Evolutionary conservation across 495 filamentous ascomycete species (phyloP), one percentile per base, ranked within the genome.

Genomic region (Parathielavia appendiculata): DNA sequence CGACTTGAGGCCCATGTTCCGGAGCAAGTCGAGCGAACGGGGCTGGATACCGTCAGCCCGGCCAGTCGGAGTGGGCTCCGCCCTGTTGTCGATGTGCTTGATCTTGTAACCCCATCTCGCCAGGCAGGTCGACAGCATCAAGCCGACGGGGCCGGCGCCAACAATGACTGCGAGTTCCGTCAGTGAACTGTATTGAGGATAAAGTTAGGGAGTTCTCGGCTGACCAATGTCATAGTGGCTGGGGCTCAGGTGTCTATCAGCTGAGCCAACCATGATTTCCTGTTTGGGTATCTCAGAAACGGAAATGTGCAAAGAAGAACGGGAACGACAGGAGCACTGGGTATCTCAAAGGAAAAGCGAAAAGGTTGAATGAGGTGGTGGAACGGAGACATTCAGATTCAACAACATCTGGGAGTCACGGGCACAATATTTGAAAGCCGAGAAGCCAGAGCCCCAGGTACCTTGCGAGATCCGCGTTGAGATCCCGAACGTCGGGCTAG

Each of bases 81-180:
- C 72, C 26, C 86, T 79, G 66, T 90, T 87, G 69, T 91, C 88
- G 59, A 90, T 83, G 61, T 89, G 79, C 59, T 83, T 81, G 36
- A 85, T 81, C 54, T 77, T 81, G 66, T 88, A 87, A 8, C 87
- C 87, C 72, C 83, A 87, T 61, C 86, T 81, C 51, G 82, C 80
- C 19, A 91, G 77, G 71, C 87, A 91, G 17, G 90, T 87, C n/a
- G 88, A 91, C 14, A 96, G 80, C 66, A 92, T 81, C 53, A 95
- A 80, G 41, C 91, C 91, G 32, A 89, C 90, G n/a, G 91, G 90
- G 35, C 91, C 90, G 49, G 91, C 91, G 58, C 91, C 91, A 56
- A 96, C 78, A 65, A 96, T 91, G 65, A 95, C 89, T 79, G 46
- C 14, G n/a, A 40, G n/a, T 1, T 9, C 1, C 39, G 44, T 30